phyloP scores from a whole-genome alignment of 192 early-diverging fungal species.

The Borealophlyctis nickersoniae region DNA sequence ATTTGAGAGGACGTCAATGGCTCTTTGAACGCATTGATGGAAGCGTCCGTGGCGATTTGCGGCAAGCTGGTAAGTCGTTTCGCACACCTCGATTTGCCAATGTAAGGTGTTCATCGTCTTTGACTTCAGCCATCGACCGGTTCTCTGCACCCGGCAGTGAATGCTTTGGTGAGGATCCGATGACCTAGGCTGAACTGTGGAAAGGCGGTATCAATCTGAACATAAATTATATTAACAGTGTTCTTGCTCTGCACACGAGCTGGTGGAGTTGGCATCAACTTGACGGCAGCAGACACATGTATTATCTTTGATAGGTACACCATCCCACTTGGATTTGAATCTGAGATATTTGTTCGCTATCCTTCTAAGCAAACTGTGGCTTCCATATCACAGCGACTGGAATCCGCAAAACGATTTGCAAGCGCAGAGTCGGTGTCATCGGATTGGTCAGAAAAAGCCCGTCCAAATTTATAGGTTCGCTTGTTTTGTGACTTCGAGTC shows the following conservation, averaged over 20 bases:
- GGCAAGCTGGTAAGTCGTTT: conserved; percentile 55
- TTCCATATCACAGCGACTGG: conserved; percentile 67
- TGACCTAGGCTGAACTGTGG: neutral
- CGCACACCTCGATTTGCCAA: neutral
- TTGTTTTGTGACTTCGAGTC: neutral
- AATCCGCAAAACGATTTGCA: conserved; percentile 90
- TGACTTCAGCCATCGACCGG: conserved; percentile 65
- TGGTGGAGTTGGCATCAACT: conserved; percentile 85
- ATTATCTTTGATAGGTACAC: conserved; percentile 84
- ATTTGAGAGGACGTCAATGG: conserved; percentile 69
- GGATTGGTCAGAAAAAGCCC: conserved; percentile 85
- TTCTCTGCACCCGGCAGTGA: conserved; percentile 70
- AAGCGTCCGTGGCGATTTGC: conserved; percentile 69
- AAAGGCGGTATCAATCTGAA: too few relatives aligned
- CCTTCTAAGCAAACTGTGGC: too few relatives aligned
- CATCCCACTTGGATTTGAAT: conserved; percentile 35
- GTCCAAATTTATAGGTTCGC: conserved; percentile 61
- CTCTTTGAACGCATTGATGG: conserved; percentile 80
- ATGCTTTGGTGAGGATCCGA: conserved; percentile 49
- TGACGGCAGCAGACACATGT: conserved; percentile 82
- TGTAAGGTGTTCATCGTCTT: neutral
- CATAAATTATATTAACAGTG: conserved; percentile 33
- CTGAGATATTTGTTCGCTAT: conserved; percentile 5
- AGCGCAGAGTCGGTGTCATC: conserved; percentile 77
- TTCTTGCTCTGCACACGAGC: conserved; percentile 83